Evolutionary conservation across 331 rosid species (phyloP).

Genomic region (Malus hybrid): DNA sequence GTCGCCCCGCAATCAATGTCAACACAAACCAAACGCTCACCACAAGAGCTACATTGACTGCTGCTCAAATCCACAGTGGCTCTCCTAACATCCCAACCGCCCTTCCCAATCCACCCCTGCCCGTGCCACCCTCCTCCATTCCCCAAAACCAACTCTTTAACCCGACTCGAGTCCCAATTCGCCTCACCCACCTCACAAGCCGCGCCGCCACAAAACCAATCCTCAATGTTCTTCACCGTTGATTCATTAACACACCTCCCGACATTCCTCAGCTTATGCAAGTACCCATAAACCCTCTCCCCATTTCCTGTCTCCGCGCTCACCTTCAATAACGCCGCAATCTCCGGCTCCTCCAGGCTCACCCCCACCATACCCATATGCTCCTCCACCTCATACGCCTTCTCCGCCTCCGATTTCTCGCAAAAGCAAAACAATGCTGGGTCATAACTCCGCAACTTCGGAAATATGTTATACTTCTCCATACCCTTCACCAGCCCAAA

Average conservation of each 20-base stretch:
- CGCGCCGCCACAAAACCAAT: slow-evolving; percentile 51
- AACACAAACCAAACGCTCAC: slow-evolving; percentile 56
- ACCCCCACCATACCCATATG: slow-evolving; percentile 46
- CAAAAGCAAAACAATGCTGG: slow-evolving; percentile 69
- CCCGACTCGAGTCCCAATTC: slow-evolving; percentile 25
- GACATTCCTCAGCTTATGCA: slow-evolving; percentile 60
- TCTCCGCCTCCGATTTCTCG: slow-evolving; percentile 47
- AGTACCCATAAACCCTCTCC: slow-evolving; percentile 59
- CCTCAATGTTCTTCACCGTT: slow-evolving; percentile 51
- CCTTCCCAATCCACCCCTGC: slow-evolving; percentile 84
- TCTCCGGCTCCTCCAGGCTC: slow-evolving; percentile 54
- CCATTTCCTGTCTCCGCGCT: slow-evolving; percentile 45
- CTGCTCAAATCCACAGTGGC: slow-evolving; percentile 28
- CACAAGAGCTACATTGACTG: slow-evolving; percentile 52
- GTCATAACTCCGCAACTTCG: slow-evolving; percentile 63
- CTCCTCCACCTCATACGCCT: slow-evolving; percentile 72
- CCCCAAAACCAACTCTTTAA: slow-evolving; percentile 39
- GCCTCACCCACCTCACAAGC: slow-evolving; percentile 41
- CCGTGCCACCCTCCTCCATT: slow-evolving; percentile 98
- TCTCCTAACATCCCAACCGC: slow-evolving; percentile 60
- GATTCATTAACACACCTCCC: slow-evolving; percentile 52
- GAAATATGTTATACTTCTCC: slow-evolving; percentile 27
- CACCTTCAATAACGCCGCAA: slow-evolving; percentile 58
- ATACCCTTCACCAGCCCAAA: slow-evolving; percentile 53
- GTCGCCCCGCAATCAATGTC: slow-evolving; percentile 69